Percentiles rank a stretch among this genome's conserved stretches.
phyloP scores from a whole-genome alignment of 495 filamentous ascomycete genomes.

The Aspergillus sclerotioniger region DNA sequence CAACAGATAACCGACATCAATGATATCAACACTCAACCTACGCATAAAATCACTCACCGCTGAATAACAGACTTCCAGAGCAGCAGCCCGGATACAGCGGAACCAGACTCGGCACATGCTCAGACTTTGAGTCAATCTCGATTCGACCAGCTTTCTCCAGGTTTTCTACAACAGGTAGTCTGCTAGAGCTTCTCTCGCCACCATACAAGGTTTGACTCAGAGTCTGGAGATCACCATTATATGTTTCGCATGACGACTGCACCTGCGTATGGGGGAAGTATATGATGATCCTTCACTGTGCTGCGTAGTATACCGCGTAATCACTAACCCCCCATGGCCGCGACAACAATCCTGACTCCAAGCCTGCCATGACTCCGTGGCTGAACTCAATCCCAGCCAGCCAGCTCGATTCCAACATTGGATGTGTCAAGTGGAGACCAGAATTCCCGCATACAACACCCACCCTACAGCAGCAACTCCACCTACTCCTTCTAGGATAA shows the following conservation, averaged over 20 bases:
- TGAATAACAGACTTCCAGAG: background rate
- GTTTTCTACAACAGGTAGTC: background rate
- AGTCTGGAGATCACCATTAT: background rate
- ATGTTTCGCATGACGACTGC: no score
- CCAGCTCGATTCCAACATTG: background rate
- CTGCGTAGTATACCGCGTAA: no score
- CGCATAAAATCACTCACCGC: background rate
- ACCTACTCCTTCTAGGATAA: background rate
- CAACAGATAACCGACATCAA: no score
- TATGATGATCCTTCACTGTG: no score
- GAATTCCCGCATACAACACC: background rate
- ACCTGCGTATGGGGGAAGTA: no score
- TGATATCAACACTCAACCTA: no score
- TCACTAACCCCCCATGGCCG: no score
- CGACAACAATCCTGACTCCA: background rate
- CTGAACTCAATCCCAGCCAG: background rate
- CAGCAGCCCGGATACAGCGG: background rate
- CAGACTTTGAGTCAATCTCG: background rate
- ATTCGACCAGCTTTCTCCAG: background rate
- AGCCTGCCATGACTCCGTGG: background rate
- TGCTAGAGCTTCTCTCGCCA: background rate
- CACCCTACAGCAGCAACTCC: background rate
- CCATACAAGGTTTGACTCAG: background rate
- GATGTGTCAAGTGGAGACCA: background rate
- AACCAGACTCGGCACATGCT: background rate